Evolutionary conservation across 768 basidiomycete genomes (phyloP), one percentile per base, ranked within the genome.

Genomic region (Neoboletus brunneissimus): DNA sequence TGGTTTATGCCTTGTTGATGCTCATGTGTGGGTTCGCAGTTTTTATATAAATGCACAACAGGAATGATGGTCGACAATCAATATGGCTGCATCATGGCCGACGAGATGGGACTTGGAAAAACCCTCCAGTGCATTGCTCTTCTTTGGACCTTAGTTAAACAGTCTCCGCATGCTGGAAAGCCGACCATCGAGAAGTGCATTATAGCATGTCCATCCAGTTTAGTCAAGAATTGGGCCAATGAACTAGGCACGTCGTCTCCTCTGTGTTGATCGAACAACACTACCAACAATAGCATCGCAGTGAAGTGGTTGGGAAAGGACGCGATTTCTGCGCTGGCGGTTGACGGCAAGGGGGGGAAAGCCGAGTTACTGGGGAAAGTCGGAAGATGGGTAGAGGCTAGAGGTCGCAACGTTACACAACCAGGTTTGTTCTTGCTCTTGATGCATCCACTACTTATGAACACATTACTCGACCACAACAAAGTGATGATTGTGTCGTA

Each of bases 171-270:
- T 50, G 77, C 94, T 0, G 85, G 88, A 29, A 97, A 88, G 72
- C 80, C 87, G 2, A 86, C 91, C 0, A 94, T 98, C 60, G 96
- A 98, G 68, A 99, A 98, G 73, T 94, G 90, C 57, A 94, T 99
- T 69, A 97, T 99, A 63, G 95, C 87, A 1, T 99, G 97, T 71
- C 97, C 97, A 0, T 91, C 94, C 10, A 96, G 92, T 79, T 76
- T 99, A 57, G 97, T 99, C 31, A 91, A 91, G 69, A 98, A 98
- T 65, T 99, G 97, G 97, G 96, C 93, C 0, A 98, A 98, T 69
- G 97, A 99, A 73, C 79, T 98, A 29, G 84, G 95, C 87, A 58
- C 51, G 81, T 74, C 34, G 3, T 32, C 42, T n/a, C n/a, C n/a
- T 23, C 47, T n/a, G 47, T 25, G 15, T 51, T 29, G 2, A 49